Conservation (phyloP, 1,284 basidiomycete genomes). For the Ustilago hordei region DNA sequence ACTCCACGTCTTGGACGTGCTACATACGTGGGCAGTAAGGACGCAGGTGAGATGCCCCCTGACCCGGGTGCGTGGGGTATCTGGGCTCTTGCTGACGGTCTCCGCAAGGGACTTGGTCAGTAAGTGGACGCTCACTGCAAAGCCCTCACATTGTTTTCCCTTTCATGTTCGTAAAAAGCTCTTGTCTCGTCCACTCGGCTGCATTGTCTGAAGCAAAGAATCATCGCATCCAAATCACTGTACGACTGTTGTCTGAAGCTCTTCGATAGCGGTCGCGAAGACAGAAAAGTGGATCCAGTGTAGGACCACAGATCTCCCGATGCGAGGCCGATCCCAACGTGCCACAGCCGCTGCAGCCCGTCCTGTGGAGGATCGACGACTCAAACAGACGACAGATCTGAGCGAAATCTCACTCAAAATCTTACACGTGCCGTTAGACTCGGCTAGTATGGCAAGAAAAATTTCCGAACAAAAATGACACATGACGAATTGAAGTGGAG, state of each 20-base stretch:
- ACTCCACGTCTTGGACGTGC: conserved; percentile 73
- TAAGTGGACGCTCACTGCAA: neutral
- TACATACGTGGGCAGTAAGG: conserved; percentile 72
- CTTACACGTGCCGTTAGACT: neutral
- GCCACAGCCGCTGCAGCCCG: neutral
- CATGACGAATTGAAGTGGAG: conserved; percentile 2
- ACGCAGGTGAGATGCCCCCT: conserved; percentile 69
- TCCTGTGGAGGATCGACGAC: neutral
- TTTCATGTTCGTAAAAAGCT: conserved; percentile 1
- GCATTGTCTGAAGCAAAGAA: conserved; percentile 8
- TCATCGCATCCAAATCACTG: neutral
- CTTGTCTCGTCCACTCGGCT: neutral
- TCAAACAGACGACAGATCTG: neutral
- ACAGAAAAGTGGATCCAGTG: neutral
- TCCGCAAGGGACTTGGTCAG: conserved; percentile 59
- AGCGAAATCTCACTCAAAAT: neutral
- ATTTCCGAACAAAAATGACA: conserved; percentile 7
- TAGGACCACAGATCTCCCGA: neutral
- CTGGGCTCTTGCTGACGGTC: conserved; percentile 69
- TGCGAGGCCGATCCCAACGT: neutral
- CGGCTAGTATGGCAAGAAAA: neutral
- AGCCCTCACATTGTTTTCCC: neutral
- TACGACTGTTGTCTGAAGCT: no score
- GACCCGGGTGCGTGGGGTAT: conserved; percentile 76
- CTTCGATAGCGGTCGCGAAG: no score